These are phyloP conservation scores for Bonia amplexicaulis DNA, from an alignment of 176 grass and related monocot genomes.

Conservation along the genomic window DNA sequence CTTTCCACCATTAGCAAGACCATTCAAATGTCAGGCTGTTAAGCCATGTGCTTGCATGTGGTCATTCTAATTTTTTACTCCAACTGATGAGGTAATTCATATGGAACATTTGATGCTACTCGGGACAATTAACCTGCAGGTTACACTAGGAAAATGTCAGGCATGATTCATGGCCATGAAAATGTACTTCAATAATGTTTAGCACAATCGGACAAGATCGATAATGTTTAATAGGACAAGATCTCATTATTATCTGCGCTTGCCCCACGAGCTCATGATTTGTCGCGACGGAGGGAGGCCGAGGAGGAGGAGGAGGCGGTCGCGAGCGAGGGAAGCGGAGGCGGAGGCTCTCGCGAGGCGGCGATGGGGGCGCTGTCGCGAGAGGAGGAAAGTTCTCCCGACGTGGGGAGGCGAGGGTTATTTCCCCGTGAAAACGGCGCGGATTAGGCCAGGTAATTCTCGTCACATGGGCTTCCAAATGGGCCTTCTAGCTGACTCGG, in stretches of 20 bases:
- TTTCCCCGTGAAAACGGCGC: too few relatives aligned
- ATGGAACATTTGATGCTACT: background rate
- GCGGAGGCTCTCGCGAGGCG: too few relatives aligned
- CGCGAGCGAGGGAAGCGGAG: too few relatives aligned
- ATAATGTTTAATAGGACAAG: background rate
- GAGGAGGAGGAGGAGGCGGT: too few relatives aligned
- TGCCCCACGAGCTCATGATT: background rate
- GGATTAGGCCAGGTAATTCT: too few relatives aligned
- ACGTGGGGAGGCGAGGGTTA: too few relatives aligned
- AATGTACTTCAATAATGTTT: constrained; percentile 7
- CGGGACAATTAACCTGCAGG: background rate
- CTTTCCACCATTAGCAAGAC: background rate
- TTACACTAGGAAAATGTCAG: background rate
- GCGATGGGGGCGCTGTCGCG: too few relatives aligned
- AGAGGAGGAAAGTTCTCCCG: too few relatives aligned
- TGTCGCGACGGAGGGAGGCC: too few relatives aligned
- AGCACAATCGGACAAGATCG: background rate
- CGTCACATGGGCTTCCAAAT: too few relatives aligned
- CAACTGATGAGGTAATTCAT: constrained; percentile 12
- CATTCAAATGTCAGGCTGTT: background rate
- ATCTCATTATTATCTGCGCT: constrained; percentile 21
- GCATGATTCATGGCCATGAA: background rate
- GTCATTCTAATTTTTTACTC: background rate
- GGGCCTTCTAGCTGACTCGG: too few relatives aligned
- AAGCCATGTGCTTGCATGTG: constrained; percentile 37